These are phyloP conservation scores for Pythium monospermum DNA, from an alignment of 352 stramenopile species.

Conservation along the genomic window DNA sequence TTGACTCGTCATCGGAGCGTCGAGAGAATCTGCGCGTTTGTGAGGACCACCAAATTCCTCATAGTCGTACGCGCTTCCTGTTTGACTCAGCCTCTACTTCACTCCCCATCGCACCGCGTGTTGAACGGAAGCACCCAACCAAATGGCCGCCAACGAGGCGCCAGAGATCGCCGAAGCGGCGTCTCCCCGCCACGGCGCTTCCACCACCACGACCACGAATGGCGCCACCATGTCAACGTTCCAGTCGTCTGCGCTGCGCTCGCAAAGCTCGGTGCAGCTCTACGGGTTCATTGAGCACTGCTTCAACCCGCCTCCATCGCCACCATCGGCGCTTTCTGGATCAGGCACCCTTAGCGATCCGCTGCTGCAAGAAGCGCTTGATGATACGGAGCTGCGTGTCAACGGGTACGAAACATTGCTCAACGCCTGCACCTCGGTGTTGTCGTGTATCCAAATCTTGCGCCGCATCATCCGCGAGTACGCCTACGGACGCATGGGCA, in stretches of 20 bases:
- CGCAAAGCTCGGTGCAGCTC: slow-evolving; percentile 80
- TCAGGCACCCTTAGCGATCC: slow-evolving; percentile 23
- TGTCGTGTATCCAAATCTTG: slow-evolving; percentile 69
- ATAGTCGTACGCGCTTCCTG: too few species aligned
- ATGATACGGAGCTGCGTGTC: slow-evolving; percentile 66
- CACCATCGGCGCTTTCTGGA: too few species aligned
- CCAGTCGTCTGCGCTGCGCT: slow-evolving; percentile 35
- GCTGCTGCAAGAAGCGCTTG: slow-evolving; percentile 34
- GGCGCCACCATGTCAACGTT: slow-evolving; percentile 11
- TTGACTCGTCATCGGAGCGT: too few species aligned
- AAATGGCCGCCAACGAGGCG: too few species aligned
- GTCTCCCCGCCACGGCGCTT: slow-evolving; percentile 2
- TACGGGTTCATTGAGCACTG: slow-evolving; percentile 75
- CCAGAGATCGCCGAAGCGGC: too few species aligned
- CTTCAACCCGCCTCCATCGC: slow-evolving; percentile 22
- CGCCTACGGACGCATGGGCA: slow-evolving; percentile 71
- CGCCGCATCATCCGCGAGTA: slow-evolving; percentile 85
- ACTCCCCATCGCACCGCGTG: too few species aligned
- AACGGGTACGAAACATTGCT: slow-evolving; percentile 72
- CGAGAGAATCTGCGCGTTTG: too few species aligned
- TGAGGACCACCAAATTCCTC: too few species aligned
- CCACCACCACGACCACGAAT: background rate
- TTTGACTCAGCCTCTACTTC: too few species aligned
- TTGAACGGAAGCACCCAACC: too few species aligned
- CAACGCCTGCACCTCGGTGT: slow-evolving; percentile 58